Base-by-base conservation (phyloP, 495 filamentous ascomycete species). In the Jackrogersella multiformis region DNA sequence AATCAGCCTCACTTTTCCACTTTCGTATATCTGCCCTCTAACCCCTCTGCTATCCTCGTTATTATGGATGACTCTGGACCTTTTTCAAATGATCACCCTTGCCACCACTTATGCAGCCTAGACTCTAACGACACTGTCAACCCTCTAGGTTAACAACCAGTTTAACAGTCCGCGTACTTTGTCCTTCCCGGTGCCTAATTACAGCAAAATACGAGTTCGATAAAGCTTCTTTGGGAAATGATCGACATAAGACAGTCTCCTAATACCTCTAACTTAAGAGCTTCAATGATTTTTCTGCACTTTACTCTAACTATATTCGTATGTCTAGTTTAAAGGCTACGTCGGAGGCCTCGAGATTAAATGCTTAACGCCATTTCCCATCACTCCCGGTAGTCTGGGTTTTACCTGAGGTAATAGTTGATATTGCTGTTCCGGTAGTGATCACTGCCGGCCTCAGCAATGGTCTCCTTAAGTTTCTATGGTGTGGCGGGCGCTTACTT, bases 1-100 rank as follows among this genome's bases (percentile, higher is more conserved):
- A 39, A 56, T 70, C 67, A 70, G 67, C 67, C 67, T 70, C 67
- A 66, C 67, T 70, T 61, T 70, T 62, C 61, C 35, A 39, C 13
- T 66, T 66, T 53, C 30, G 61, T 62, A 70, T 61, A 70, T 62
- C 51, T 57, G 36, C 54, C 44, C 45, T 66, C 32, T 66, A 55
- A 64, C 57, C 66, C 60, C 38, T 57, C 41, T 54, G 35, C 20
- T 18, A 36, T 39, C 13, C 48, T 45, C 52, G 28, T 41, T 36
- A 64, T 61, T 56, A 65, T 58, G 34, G 44, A 65, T 52, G 21
- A 61, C 67, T 65, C 39, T 65, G 56, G 61, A 54, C 34, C 45
- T 44, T 65, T 64, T 26, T 53, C 20, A 49, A 61, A 45, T 49
- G 67, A 70, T 70, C 67, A 57, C 21, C 67, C 58, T 70, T 52